Conservation (phyloP, 2,329 filamentous ascomycete genomes). For the Talaromyces albobiverticillius region DNA sequence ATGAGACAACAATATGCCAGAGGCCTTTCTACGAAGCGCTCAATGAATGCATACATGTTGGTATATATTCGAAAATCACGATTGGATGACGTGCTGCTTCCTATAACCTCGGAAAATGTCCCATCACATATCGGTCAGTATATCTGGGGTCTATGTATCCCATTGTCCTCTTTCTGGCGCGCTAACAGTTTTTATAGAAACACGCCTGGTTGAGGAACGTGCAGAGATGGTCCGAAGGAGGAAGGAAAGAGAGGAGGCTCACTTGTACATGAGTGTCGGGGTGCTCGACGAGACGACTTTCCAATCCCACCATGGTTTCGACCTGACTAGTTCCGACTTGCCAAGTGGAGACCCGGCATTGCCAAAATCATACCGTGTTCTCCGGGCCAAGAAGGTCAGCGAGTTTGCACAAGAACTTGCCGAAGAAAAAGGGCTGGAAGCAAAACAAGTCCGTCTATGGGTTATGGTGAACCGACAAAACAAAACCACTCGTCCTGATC, state of each 20-base stretch:
- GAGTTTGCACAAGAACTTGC: slow-evolving; percentile 73
- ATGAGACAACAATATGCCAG: slow-evolving; percentile 64
- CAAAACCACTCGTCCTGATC: slow-evolving; percentile 89
- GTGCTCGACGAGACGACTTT: slow-evolving; percentile 82
- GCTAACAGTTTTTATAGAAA: slow-evolving; percentile 49
- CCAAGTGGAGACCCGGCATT: slow-evolving; percentile 63
- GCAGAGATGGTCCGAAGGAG: slow-evolving; percentile 70
- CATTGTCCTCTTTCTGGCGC: slow-evolving; percentile 2
- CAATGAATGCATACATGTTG: slow-evolving; percentile 95
- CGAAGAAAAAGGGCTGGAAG: slow-evolving; percentile 64
- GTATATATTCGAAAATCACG: slow-evolving; percentile 90
- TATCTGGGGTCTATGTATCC: not conserved
- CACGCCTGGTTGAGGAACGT: slow-evolving; percentile 77
- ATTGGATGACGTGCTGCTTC: slow-evolving; percentile 76
- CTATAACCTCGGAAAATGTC: slow-evolving; percentile 73
- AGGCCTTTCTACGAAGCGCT: slow-evolving; percentile 63
- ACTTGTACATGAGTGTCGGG: slow-evolving; percentile 83
- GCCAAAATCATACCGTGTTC: slow-evolving; percentile 69
- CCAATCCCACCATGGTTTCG: slow-evolving; percentile 75
- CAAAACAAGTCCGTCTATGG: slow-evolving; percentile 78
- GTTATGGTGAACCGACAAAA: slow-evolving; percentile 98
- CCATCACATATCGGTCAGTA: slow-evolving; percentile 73
- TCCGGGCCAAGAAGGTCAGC: slow-evolving; percentile 70
- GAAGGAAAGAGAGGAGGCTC: slow-evolving; percentile 90
- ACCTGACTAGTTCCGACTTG: slow-evolving; percentile 69